phyloP scores from a whole-genome alignment of 179 eudicot genomes.

The Amaranthus tricolor region DNA sequence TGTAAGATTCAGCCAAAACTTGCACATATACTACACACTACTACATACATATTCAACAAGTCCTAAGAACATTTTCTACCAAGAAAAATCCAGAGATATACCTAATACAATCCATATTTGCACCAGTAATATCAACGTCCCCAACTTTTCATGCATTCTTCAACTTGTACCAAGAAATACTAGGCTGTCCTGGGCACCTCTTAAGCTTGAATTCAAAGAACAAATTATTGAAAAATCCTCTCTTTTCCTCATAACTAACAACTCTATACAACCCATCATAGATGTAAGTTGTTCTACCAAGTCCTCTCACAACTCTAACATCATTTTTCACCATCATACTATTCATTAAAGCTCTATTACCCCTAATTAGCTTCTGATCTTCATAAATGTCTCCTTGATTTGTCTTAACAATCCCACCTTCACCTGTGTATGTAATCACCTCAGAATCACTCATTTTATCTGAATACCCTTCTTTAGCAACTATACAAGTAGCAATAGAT shows the following conservation, averaged over 20 bases:
- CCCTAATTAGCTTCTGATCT: slow-evolving; percentile 34
- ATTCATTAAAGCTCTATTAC: slow-evolving; percentile 39
- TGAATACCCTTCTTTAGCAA: slow-evolving; percentile 28
- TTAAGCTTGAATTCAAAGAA: slow-evolving; percentile 27
- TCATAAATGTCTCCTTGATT: not conserved
- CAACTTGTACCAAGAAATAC: slow-evolving; percentile 10
- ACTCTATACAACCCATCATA: slow-evolving; percentile 39
- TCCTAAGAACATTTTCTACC: too few species aligned
- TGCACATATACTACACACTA: too few species aligned
- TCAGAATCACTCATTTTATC: slow-evolving; percentile 21
- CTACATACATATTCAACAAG: too few species aligned
- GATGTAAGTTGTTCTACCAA: not conserved
- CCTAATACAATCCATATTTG: too few species aligned
- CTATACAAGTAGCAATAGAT: slow-evolving; percentile 32
- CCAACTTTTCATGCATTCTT: not conserved
- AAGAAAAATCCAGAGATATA: too few species aligned
- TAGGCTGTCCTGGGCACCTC: slow-evolving; percentile 22
- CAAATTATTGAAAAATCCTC: slow-evolving; percentile 15
- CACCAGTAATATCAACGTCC: too few species aligned
- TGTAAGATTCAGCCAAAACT: too few species aligned
- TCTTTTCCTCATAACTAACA: slow-evolving; percentile 18
- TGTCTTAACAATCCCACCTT: slow-evolving; percentile 29
- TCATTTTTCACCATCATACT: slow-evolving; percentile 24
- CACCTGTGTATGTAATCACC: slow-evolving; percentile 32
- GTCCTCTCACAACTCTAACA: slow-evolving; percentile 32